Evolutionary conservation across 495 filamentous ascomycete genomes (phyloP).

Genomic region (Lepidopterella palustris): DNA sequence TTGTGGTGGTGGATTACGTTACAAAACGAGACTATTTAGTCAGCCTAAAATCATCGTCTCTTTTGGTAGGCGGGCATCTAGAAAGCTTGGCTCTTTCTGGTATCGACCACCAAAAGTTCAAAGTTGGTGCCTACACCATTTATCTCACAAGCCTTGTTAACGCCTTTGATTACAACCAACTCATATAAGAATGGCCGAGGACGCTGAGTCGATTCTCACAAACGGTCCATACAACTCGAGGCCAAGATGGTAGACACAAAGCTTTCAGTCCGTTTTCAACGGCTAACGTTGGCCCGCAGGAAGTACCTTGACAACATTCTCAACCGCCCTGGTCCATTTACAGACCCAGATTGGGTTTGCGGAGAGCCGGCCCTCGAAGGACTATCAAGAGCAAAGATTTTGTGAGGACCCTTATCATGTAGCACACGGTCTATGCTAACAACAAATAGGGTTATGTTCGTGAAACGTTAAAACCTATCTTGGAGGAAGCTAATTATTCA

Average conservation of each 20-base stretch:
- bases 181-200: constrained; percentile 15
- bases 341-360: constrained; percentile 60
- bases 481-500: not conserved
- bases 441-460: constrained; percentile 45
- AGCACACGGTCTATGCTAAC: constrained; percentile 3
- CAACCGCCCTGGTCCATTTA: constrained; percentile 68
- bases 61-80: too few relatives aligned
- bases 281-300: constrained; percentile 43
- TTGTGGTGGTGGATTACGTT: too few relatives aligned
- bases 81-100: too few relatives aligned
- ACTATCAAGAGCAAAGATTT: constrained; percentile 59
- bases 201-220: not conserved
- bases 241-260: constrained; percentile 25
- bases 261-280: not conserved
- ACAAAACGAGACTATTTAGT: too few relatives aligned
- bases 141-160: not conserved
- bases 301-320: constrained; percentile 74
- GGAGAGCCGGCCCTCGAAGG: constrained; percentile 55
- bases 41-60: too few relatives aligned
- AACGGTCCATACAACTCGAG: constrained; percentile 6
- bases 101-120: not conserved
- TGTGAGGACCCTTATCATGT: constrained; percentile 45
- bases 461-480: not conserved
- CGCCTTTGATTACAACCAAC: not conserved
- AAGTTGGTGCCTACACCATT: not conserved